Evolutionary conservation across 2,329 filamentous ascomycete genomes (phyloP).

Genomic region (Paraphaeosphaeria minitans): DNA sequence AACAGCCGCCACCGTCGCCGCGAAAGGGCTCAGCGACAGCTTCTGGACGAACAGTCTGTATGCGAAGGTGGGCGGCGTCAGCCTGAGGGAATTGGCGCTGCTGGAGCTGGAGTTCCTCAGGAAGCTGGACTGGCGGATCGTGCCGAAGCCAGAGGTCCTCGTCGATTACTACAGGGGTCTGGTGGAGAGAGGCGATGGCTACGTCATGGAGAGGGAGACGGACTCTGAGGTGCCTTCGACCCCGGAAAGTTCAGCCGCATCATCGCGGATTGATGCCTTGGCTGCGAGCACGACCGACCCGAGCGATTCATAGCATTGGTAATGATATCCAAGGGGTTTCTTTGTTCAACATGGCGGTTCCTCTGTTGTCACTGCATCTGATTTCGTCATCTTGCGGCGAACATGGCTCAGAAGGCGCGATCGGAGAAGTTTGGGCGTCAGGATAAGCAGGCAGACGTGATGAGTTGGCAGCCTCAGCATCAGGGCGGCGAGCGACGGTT

Average conservation of each 20-base stretch:
- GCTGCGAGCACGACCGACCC: slow-evolving; percentile 29
- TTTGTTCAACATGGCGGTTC: neutral
- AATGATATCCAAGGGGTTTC: slow-evolving; percentile 2
- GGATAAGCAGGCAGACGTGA: slow-evolving; percentile 11
- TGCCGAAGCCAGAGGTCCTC: slow-evolving; percentile 90
- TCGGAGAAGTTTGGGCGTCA: neutral
- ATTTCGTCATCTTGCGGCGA: neutral
- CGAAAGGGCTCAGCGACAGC: slow-evolving; percentile 92
- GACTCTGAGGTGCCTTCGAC: slow-evolving; percentile 18
- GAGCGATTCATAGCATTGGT: slow-evolving; percentile 20
- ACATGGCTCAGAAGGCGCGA: neutral
- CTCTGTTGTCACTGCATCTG: slow-evolving; percentile 4
- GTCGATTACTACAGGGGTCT: slow-evolving; percentile 92
- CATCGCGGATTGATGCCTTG: slow-evolving; percentile 23
- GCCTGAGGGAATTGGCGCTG: slow-evolving; percentile 84
- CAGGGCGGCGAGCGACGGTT: slow-evolving; percentile 9
- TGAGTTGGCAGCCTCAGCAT: slow-evolving; percentile 29
- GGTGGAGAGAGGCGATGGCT: slow-evolving; percentile 69
- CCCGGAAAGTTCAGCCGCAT: slow-evolving; percentile 6
- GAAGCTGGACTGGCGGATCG: slow-evolving; percentile 93
- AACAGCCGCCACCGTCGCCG: slow-evolving; percentile 90
- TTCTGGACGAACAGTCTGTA: slow-evolving; percentile 99
- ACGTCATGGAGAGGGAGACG: slow-evolving; percentile 53
- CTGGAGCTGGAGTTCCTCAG: slow-evolving; percentile 93
- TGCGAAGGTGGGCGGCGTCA: slow-evolving; percentile 89